Evolutionary conservation across 2,329 filamentous ascomycete genomes (phyloP), one percentile per base, ranked within the genome.

Genomic region (Colletotrichum trifolii): DNA sequence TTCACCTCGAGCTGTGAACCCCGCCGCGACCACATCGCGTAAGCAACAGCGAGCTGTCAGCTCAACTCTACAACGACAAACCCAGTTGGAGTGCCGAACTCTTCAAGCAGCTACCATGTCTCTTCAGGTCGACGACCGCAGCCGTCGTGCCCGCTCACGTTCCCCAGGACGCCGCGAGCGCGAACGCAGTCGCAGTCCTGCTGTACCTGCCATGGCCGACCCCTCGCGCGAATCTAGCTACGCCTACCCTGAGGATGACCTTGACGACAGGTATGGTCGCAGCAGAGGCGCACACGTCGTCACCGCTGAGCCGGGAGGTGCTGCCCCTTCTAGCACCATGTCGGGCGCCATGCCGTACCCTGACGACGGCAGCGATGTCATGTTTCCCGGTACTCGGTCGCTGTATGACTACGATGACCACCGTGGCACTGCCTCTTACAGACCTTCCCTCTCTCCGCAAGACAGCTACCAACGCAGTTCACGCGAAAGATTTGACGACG

Each of bases 61-160:
- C 49, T 38, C 8, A 60, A 47, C 60, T 56, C 38, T 39, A 53
- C 62, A 65, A 42, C 63, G 52, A 63, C 42, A 66, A 66, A 63
- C 63, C 63, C 42, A 6, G 63, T 53, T 57, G 17, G 47, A 48
- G 40, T 38, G 42, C 48, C 54, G 15, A 11, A 53, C n/a, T 11
- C 40, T 57, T 38, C 64, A 45, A 52, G 54, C 48, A 60, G 42
- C 39, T 25, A 70, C 64, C 71, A 87, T 87, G 85, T 86, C 85
- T 69, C 77, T 86, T 48, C 77, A 79, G 60, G 80, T 85, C 57
- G 81, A 83, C 64, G 80, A 81, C 60, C 73, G 73, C 63, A 74
- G 76, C 53, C 78, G 79, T 49, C 80, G 81, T 58, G 80, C 77
- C 53, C 83, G 83, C 57, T 83, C 83, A 55, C 78, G 80, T 56